Evolutionary conservation across 768 basidiomycete species (phyloP).

Genomic region (Tephrocybe sp.): DNA sequence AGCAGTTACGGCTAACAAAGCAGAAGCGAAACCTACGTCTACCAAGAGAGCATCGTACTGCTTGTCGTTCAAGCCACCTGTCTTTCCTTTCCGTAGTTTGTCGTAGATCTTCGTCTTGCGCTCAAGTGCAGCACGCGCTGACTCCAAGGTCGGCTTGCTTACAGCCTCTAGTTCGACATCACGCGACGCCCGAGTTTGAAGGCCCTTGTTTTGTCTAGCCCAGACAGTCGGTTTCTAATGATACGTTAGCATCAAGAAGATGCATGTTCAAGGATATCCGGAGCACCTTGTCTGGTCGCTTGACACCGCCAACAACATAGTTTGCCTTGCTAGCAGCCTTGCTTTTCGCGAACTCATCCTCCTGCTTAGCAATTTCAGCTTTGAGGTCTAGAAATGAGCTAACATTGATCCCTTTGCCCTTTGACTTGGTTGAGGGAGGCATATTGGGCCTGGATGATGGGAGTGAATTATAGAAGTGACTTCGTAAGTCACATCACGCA

Average conservation of each 20-base stretch:
- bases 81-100: slow-evolving; percentile 74
- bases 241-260: too few species aligned
- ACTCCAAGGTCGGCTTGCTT: slow-evolving; percentile 70
- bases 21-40: slow-evolving; percentile 53
- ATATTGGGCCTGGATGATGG: too few species aligned
- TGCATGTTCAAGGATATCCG: too few species aligned
- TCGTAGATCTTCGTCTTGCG: slow-evolving; percentile 82
- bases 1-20: not conserved
- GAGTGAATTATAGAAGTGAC: too few species aligned
- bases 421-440: slow-evolving; percentile 50
- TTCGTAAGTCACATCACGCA: too few species aligned
- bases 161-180: slow-evolving; percentile 74
- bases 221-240: slow-evolving; percentile 76
- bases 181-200: slow-evolving; percentile 57
- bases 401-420: slow-evolving; percentile 68
- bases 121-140: slow-evolving; percentile 68
- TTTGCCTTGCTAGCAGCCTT: slow-evolving; percentile 60
- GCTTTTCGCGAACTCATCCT: slow-evolving; percentile 55
- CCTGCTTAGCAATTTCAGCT: slow-evolving; percentile 65
- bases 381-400: slow-evolving; percentile 84
- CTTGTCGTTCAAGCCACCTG: slow-evolving; percentile 72
- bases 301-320: slow-evolving; percentile 58
- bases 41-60: slow-evolving; percentile 75
- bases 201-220: slow-evolving; percentile 76
- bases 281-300: slow-evolving; percentile 72